These are phyloP conservation scores for Nigrospora sphaerica DNA, from an alignment of 2,329 filamentous ascomycete genomes.

Conservation along the genomic window DNA sequence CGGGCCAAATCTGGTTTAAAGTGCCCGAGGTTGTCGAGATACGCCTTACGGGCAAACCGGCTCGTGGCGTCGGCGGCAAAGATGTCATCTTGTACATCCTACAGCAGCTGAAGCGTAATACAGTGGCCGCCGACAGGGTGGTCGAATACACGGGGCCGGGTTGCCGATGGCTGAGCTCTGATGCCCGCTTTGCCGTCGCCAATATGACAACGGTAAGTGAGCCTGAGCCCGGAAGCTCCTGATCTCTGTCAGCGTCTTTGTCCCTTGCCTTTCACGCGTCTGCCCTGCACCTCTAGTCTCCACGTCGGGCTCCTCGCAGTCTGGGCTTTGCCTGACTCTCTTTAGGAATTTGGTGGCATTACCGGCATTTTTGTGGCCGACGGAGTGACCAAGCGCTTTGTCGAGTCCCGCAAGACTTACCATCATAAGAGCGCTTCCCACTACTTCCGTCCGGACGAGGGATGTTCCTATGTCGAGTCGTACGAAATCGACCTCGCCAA, in stretches of 20 bases:
- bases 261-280: too few species aligned
- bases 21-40: slow-evolving; percentile 34
- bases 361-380: slow-evolving; percentile 34
- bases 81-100: slow-evolving; percentile 37
- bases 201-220: slow-evolving; percentile 34
- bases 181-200: slow-evolving; percentile 36
- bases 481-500: slow-evolving; percentile 28
- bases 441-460: slow-evolving; percentile 31
- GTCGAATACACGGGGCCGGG: slow-evolving; percentile 37
- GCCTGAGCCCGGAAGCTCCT: slow-evolving; percentile 17
- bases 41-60: slow-evolving; percentile 25
- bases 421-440: slow-evolving; percentile 21
- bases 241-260: too few species aligned
- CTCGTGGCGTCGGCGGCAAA: slow-evolving; percentile 32
- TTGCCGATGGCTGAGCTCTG: slow-evolving; percentile 26
- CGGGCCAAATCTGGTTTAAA: slow-evolving; percentile 38
- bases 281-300: too few species aligned
- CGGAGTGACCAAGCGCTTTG: slow-evolving; percentile 23
- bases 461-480: slow-evolving; percentile 27
- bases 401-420: slow-evolving; percentile 20
- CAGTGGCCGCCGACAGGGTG: slow-evolving; percentile 32
- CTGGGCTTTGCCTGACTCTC: slow-evolving; percentile 24
- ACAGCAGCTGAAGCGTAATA: slow-evolving; percentile 34
- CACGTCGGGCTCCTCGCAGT: slow-evolving; percentile 26
- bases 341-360: slow-evolving; percentile 34